A percentile compares a stretch with the other conserved stretches of the same genome.
phyloP scores from a whole-genome alignment of 805 yeast species.

The Starmera quercuum region DNA sequence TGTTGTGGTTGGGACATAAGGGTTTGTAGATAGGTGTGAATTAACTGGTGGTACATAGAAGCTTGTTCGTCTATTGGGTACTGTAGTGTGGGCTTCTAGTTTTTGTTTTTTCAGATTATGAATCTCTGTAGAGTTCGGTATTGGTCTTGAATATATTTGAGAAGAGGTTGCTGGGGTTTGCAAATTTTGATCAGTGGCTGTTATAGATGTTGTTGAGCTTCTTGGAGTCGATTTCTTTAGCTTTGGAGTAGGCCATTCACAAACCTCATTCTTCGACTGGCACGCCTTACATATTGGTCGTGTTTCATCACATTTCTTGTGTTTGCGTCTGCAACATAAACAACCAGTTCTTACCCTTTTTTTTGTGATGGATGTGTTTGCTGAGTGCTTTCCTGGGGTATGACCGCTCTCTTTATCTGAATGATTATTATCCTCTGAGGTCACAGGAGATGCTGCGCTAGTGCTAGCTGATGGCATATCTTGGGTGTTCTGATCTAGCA shows the following conservation, averaged over 20 bases:
- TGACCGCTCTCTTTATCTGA: too few relatives aligned
- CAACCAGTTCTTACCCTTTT: conserved; percentile 45
- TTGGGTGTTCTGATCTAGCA: too few relatives aligned
- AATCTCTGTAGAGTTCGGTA: not conserved
- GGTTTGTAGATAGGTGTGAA: not conserved
- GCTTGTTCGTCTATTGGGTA: not conserved
- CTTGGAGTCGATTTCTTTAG: conserved; percentile 1
- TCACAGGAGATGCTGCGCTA: too few relatives aligned
- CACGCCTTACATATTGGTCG: conserved; percentile 37
- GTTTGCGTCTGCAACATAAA: conserved; percentile 54
- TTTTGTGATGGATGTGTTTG: too few relatives aligned
- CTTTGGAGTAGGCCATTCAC: conserved; percentile 11
- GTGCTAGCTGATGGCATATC: too few relatives aligned
- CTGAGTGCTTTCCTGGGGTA: too few relatives aligned
- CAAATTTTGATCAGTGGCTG: not conserved
- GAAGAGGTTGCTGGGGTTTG: too few relatives aligned
- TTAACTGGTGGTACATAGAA: not conserved
- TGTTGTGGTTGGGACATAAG: not conserved
- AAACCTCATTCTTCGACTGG: conserved; percentile 21
- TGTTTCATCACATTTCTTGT: conserved; percentile 55
- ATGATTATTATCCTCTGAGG: too few relatives aligned
- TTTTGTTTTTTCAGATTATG: not conserved
- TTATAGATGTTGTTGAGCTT: not conserved
- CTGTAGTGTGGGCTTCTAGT: not conserved
- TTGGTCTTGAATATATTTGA: conserved; percentile 1